phyloP scores from a whole-genome alignment of 2,329 filamentous ascomycete species.

The Aspergillus sp. region DNA sequence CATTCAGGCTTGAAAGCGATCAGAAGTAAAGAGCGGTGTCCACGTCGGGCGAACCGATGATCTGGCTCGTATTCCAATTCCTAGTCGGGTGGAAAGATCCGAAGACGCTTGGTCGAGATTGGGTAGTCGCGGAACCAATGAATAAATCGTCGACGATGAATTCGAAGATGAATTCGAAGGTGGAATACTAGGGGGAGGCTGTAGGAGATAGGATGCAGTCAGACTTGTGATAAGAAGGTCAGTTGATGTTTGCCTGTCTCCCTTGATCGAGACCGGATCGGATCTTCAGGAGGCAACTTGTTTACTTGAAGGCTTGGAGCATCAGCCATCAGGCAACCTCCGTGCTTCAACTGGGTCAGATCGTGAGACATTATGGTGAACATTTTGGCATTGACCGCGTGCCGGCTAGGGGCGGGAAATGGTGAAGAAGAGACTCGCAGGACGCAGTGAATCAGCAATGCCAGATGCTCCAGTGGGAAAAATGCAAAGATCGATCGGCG shows the following conservation, averaged over 20 bases:
- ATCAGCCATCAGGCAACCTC: slow-evolving; percentile 9
- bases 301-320: neutral
- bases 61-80: slow-evolving; percentile 5
- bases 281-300: slow-evolving; percentile 3
- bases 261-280: neutral
- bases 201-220: neutral
- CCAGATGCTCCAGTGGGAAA: neutral
- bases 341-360: neutral
- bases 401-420: neutral
- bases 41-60: slow-evolving; percentile 15
- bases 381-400: neutral
- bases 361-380: slow-evolving; percentile 2
- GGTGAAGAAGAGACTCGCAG: neutral
- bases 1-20: neutral
- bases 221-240: neutral
- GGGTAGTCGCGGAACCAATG: neutral
- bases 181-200: neutral
- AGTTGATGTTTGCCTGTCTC: slow-evolving; percentile 2
- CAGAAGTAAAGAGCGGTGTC: slow-evolving; percentile 16
- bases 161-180: neutral
- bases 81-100: slow-evolving; percentile 5
- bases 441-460: neutral
- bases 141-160: neutral
- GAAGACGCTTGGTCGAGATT: neutral
- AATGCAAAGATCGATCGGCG: neutral